phyloP scores from a whole-genome alignment of 2,329 filamentous ascomycete species.

The Plectosphaerella plurivora region DNA sequence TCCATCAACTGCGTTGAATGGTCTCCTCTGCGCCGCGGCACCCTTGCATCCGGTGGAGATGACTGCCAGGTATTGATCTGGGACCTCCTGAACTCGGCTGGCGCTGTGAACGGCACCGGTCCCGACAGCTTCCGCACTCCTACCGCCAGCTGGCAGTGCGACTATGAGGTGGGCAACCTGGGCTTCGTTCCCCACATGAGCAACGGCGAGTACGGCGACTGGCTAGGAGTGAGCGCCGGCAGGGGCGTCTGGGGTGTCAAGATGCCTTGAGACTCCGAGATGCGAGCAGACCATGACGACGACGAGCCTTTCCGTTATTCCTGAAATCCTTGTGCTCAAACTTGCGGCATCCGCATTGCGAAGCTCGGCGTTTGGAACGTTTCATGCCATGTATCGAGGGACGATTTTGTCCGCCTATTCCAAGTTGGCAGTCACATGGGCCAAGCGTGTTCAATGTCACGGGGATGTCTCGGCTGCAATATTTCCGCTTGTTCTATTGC shows the following conservation, averaged over 20 bases:
- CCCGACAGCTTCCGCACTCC: conserved; percentile 61
- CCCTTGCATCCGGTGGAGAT: conserved; percentile 86
- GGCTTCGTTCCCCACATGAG: conserved; percentile 75
- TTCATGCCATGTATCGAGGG: not conserved
- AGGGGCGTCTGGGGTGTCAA: conserved; percentile 75
- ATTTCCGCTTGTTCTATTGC: too few relatives aligned
- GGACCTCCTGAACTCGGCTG: conserved; percentile 73
- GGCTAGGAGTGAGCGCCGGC: conserved; percentile 78
- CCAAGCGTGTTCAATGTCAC: too few relatives aligned
- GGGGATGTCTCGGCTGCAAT: too few relatives aligned
- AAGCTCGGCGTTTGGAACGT: conserved; percentile 14
- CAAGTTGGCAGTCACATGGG: too few relatives aligned
- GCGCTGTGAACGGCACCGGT: conserved; percentile 43
- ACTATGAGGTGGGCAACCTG: conserved; percentile 81
- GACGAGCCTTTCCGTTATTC: conserved; percentile 8
- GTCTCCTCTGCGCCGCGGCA: conserved; percentile 82
- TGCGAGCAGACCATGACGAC: not conserved
- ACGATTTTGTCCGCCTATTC: too few relatives aligned
- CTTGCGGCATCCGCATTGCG: conserved; percentile 14
- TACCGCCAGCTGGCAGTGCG: conserved; percentile 75
- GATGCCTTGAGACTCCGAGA: conserved; percentile 15
- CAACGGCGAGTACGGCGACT: conserved; percentile 69
- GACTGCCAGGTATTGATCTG: conserved; percentile 89
- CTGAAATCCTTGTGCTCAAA: not conserved
- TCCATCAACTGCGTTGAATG: conserved; percentile 92